Conservation (phyloP, 768 basidiomycete genomes). For the Gloeophyllum trabeum region DNA sequence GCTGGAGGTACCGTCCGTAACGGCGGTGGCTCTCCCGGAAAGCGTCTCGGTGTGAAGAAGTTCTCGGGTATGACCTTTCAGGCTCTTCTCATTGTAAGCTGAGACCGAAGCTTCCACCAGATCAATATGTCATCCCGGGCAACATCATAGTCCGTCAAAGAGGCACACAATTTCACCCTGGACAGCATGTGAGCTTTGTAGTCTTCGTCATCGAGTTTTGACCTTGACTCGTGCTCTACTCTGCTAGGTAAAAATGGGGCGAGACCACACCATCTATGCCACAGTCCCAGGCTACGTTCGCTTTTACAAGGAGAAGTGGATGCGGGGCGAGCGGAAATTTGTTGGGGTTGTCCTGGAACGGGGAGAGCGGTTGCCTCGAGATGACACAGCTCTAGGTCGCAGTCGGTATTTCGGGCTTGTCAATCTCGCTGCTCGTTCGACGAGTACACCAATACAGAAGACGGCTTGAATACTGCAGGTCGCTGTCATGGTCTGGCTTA, state of each 20-base stretch:
- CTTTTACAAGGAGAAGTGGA: constrained; percentile 80
- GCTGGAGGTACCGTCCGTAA: constrained; percentile 93
- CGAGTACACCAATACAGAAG: too few species aligned
- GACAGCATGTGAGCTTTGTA: constrained; percentile 65
- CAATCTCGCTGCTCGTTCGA: constrained; percentile 33
- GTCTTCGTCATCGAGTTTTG: background rate
- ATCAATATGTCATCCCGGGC: constrained; percentile 86
- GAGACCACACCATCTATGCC: constrained; percentile 93
- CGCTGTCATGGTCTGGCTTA: too few species aligned
- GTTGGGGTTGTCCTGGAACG: constrained; percentile 77
- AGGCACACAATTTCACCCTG: constrained; percentile 87
- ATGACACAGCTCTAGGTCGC: constrained; percentile 61
- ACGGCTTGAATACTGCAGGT: constrained; percentile 14
- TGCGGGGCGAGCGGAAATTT: constrained; percentile 63
- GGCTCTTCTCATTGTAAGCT: too few species aligned
- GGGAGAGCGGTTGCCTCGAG: constrained; percentile 80
- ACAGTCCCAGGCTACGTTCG: constrained; percentile 85
- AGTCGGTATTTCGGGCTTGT: constrained; percentile 80
- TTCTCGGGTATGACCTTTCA: constrained; percentile 71
- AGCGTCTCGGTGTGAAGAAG: constrained; percentile 91
- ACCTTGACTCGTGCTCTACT: constrained; percentile 1
- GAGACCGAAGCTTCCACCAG: constrained; percentile 27
- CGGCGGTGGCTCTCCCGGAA: constrained; percentile 86
- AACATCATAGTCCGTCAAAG: constrained; percentile 95
- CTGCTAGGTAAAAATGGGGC: constrained; percentile 74